Evolutionary conservation across 768 basidiomycete species (phyloP), one percentile per base, ranked within the genome.

Genomic region (Phlebiopsis flavidoalba): DNA sequence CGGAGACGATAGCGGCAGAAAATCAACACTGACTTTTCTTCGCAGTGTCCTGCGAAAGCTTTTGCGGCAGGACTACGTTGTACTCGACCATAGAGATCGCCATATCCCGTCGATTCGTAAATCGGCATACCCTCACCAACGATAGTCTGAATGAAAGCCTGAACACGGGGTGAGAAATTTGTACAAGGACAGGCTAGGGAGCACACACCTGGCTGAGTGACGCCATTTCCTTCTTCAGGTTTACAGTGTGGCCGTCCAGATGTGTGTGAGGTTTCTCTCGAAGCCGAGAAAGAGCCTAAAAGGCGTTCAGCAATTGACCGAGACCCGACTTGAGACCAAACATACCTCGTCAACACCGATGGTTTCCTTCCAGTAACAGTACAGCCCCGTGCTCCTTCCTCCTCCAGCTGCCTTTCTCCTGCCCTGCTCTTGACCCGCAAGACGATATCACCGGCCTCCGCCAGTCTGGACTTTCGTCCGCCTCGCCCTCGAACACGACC

Each of bases 231-330:
- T n/a, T 82, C 45, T 79, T 79, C 10, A 98, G 75, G 54, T 79
- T 77, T 40, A 98, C 82, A 33, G 79, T 74, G 69, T 89, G 89
- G 5, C 94, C 96, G 68, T 98, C 97, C 60, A 99, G 79, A 74
- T 95, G 95, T 3, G 95, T 3, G 90, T 93, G 58, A 99, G 73
- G 68, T 94, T 94, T 45, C 87, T 86, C 69, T 93, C 83, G 75
- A 99, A 98, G n/a, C 97, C 97, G 24, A 99, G 80, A n/a, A n/a
- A 98, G 75, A 14, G 96, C 95, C 95, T 98, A 59, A 36, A 43
- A 40, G 60, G 50, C 24, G 15, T 48, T 5, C 17, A 59, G 51
- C 21, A 14, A 63, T 19, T 63, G 59, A 31, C 19, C 15, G 43
- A 57, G 19, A 24, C 19, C 6, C 26, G 6, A 31, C 47, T 11